These are phyloP conservation scores for Ulvella scutata DNA, from an alignment of 139 green algal species.

Conservation along the genomic window DNA sequence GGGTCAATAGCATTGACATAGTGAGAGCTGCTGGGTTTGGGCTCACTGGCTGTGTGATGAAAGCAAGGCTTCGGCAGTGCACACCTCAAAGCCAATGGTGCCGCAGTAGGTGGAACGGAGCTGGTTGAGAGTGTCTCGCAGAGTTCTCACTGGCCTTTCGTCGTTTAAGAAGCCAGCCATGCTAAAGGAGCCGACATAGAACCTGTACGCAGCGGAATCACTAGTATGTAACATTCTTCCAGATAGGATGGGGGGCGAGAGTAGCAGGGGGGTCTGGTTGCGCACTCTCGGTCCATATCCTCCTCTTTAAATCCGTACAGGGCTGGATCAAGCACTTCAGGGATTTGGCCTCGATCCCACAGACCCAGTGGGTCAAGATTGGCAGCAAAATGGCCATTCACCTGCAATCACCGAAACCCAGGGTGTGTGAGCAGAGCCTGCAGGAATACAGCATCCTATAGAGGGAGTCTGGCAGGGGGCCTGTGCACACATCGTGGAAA, in stretches of 20 bases:
- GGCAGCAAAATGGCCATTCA: slow-evolving; percentile 62
- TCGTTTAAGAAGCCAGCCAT: slow-evolving; percentile 81
- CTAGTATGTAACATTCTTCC: not conserved
- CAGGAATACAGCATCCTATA: no score
- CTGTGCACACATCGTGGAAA: no score
- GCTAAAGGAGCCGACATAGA: slow-evolving; percentile 86
- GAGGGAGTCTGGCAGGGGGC: no score
- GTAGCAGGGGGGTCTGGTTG: not conserved
- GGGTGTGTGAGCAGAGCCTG: not conserved
- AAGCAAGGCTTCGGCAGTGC: not conserved
- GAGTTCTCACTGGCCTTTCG: slow-evolving; percentile 58
- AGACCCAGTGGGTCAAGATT: slow-evolving; percentile 83
- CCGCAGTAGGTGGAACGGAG: slow-evolving; percentile 84
- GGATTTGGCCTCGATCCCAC: slow-evolving; percentile 27
- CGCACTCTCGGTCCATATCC: slow-evolving; percentile 90
- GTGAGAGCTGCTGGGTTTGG: not conserved
- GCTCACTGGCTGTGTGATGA: not conserved
- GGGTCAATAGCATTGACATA: not conserved
- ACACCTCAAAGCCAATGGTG: slow-evolving; percentile 73
- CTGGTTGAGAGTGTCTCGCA: slow-evolving; percentile 71
- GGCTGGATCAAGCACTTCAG: slow-evolving; percentile 63
- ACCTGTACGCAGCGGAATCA: slow-evolving; percentile 56
- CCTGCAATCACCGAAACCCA: slow-evolving; percentile 15
- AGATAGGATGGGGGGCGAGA: not conserved
- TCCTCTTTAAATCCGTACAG: slow-evolving; percentile 86